A percentile compares a stretch with the other conserved stretches of the same genome.
Conservation (phyloP, 139 green algal species). For the Closterium sp. region DNA sequence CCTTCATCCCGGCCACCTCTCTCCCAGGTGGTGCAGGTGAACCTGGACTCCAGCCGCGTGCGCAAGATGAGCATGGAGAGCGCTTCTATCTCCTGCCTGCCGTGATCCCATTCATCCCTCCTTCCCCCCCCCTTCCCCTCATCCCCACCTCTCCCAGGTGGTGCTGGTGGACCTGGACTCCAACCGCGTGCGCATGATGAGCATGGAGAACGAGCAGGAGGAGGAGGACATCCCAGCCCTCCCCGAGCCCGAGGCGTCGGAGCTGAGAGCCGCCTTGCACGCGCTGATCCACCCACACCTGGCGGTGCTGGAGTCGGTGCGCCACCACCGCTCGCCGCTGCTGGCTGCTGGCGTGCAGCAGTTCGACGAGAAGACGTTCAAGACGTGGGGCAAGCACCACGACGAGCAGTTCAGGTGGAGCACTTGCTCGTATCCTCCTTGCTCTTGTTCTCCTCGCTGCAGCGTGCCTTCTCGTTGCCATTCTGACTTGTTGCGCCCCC, state of each 20-base stretch:
- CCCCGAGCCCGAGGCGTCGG: neutral
- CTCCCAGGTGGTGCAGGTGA: too few species aligned
- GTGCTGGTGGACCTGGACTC: neutral
- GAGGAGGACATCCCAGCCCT: neutral
- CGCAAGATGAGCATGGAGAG: too few species aligned
- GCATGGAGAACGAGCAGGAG: neutral
- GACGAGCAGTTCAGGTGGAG: neutral
- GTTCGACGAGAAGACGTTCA: neutral
- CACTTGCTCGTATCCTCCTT: too few species aligned
- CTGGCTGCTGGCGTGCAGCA: neutral
- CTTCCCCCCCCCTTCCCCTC: too few species aligned
- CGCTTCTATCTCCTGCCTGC: neutral
- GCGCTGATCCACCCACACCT: neutral
- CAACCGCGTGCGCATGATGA: neutral
- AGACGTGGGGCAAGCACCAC: neutral
- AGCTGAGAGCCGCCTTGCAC: neutral
- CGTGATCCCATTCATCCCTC: too few species aligned
- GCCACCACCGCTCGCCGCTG: neutral
- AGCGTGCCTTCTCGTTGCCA: neutral
- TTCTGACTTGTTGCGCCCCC: too few species aligned
- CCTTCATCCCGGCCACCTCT: too few species aligned
- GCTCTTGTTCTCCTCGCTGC: neutral
- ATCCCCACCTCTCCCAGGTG: neutral
- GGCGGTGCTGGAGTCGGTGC: neutral
- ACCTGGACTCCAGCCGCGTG: too few species aligned